Base-by-base conservation (phyloP, 768 basidiomycete genomes). In the Tylopilus intermedius region DNA sequence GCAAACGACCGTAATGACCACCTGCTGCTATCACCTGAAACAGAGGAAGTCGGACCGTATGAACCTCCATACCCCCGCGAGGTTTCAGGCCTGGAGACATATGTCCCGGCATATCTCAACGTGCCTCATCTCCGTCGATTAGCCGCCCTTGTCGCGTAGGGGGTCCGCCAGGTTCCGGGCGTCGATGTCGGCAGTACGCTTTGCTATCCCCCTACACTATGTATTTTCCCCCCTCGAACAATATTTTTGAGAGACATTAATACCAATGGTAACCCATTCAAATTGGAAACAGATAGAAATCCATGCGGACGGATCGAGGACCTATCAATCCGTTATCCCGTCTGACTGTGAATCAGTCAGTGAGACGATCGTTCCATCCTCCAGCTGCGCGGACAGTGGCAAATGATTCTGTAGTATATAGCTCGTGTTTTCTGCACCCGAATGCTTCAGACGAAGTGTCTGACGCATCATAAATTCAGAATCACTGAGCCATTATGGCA, bases 1-100 rank as follows among this genome's bases (percentile, higher is more conserved):
- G 89, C 94, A 45, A 92, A 95, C 69, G 96, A 98, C 73, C 86
- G 93, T 62, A 94, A 92, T 67, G 96, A 99, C 69, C 95, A 98
- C 67, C 79, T 99, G 18, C 82, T 99, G 53, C 84, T 99, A 47
- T 84, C 92, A 29, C 94, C 95, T 27, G 96, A 98, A 70, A 91
- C 89, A 40, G 96, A 98, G 66, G 96, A 98, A 72, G 95, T 96
- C 21, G 92, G 93, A 26, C 88, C 92, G 47, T 97, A 92, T 67
- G 94, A 98, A 67, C 76, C 94, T 43, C 94, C 96, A 2, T 78
- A 94, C 50, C 90, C 94, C 21, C 84, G 96, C 53, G 94, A 98
- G 63, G 94, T 98, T 40, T 89, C 89, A 2, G 95, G 93, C 21
- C 74, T 99, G 61, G 96, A 98, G 76, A 97, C 95, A 29, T 98